Percentiles rank a stretch among this genome's conserved stretches.
Evolutionary conservation across 2,329 filamentous ascomycete species (phyloP).

Genomic region (Xylariomycetidae sp.): DNA sequence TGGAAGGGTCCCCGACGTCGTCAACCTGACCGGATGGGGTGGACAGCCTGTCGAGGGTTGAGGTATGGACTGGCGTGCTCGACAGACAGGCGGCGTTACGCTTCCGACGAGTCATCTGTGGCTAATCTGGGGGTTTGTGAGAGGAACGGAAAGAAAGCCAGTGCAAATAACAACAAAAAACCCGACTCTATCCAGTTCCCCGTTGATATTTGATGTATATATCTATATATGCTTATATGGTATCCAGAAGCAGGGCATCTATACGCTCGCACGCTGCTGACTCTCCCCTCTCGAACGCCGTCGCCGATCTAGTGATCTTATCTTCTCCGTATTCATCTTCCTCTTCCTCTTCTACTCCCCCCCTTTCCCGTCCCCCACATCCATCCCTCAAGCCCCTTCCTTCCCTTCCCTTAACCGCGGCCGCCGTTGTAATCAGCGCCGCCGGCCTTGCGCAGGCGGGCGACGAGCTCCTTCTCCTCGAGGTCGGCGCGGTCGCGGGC

Average conservation of each 20-base stretch:
- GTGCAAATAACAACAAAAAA: not conserved
- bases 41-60: constrained; percentile 15
- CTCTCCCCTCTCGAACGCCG: constrained; percentile 34
- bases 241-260: constrained; percentile 6
- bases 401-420: constrained; percentile 35
- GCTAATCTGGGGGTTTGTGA: no score
- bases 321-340: not conserved
- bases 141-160: no score
- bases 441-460: constrained; percentile 57
- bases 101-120: no score
- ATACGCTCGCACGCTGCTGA: not conserved
- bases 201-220: constrained; percentile 16
- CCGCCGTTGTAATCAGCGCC: constrained; percentile 68
- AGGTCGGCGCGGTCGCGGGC: constrained; percentile 55
- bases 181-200: constrained; percentile 1
- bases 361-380: no score
- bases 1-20: constrained; percentile 40
- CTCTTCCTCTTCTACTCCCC: not conserved
- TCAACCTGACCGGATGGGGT: constrained; percentile 43
- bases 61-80: no score
- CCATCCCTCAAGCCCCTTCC: not conserved
- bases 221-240: constrained; percentile 8
- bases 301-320: constrained; percentile 42
- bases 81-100: no score
- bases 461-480: constrained; percentile 55